phyloP scores from a whole-genome alignment of 768 basidiomycete species.

The Mycena olivaceomarginata region DNA sequence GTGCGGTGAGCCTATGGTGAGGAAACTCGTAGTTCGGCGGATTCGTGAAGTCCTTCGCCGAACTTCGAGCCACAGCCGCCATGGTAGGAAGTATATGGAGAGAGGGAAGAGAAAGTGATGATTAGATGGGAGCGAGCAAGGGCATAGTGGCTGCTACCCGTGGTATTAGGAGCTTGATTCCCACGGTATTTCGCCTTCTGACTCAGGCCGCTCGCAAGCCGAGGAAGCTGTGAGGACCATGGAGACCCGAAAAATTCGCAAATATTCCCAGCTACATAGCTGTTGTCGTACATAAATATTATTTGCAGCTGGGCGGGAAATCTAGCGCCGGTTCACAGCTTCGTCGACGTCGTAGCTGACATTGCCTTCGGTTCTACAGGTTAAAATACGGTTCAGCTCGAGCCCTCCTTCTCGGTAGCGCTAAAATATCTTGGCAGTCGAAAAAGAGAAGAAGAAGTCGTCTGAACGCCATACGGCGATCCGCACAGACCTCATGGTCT shows the following conservation, averaged over 20 bases:
- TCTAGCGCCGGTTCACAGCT: too few relatives aligned
- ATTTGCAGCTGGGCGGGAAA: too few relatives aligned
- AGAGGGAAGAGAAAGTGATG: constrained; percentile 39
- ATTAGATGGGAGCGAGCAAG: constrained; percentile 25
- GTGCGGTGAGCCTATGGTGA: constrained; percentile 76
- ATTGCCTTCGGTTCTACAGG: too few relatives aligned
- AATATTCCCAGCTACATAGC: neutral
- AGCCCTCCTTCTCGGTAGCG: too few relatives aligned
- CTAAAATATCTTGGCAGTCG: too few relatives aligned
- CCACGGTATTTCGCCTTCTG: neutral
- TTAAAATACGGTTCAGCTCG: too few relatives aligned
- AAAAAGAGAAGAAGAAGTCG: too few relatives aligned
- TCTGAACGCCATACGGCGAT: too few relatives aligned
- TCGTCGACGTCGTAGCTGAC: too few relatives aligned
- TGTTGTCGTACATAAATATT: neutral
- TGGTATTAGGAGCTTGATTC: constrained; percentile 15
- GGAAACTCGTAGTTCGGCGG: constrained; percentile 83
- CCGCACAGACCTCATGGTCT: too few relatives aligned
- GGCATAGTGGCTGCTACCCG: neutral
- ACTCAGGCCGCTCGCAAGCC: neutral
- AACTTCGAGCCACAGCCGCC: constrained; percentile 52
- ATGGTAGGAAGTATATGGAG: constrained; percentile 38
- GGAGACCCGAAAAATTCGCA: neutral
- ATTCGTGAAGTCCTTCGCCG: constrained; percentile 69
- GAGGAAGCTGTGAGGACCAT: neutral